phyloP scores from a whole-genome alignment of 129 eudicot genomes.

The Lactuca saligna region DNA sequence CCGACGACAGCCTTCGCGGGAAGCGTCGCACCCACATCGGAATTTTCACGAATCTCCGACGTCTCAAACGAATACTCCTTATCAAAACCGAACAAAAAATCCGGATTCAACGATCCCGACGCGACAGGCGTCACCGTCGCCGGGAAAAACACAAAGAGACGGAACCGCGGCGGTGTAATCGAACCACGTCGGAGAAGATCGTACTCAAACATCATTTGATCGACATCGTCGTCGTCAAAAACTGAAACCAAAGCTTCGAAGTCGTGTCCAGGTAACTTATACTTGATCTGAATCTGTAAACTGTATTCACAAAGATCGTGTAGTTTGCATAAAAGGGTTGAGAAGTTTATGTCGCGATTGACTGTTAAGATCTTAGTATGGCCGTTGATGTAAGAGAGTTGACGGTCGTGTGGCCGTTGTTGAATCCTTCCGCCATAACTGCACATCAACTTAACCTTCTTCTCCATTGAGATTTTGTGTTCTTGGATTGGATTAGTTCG shows the following conservation, averaged over 20 bases:
- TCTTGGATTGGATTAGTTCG: not conserved
- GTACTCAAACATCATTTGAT: slow-evolving; percentile 67
- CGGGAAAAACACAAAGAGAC: slow-evolving; percentile 36
- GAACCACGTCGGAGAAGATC: slow-evolving; percentile 41
- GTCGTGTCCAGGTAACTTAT: slow-evolving; percentile 49
- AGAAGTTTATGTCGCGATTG: slow-evolving; percentile 41
- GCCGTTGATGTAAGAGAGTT: slow-evolving; percentile 59
- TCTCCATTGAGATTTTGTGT: slow-evolving; percentile 3
- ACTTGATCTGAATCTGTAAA: slow-evolving; percentile 33
- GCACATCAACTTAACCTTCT: slow-evolving; percentile 48
- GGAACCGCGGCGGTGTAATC: slow-evolving; percentile 43
- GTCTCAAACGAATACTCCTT: slow-evolving; percentile 35
- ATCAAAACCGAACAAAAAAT: slow-evolving; percentile 60
- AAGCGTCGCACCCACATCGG: slow-evolving; percentile 11
- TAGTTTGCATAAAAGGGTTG: slow-evolving; percentile 32
- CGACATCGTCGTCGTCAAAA: slow-evolving; percentile 52
- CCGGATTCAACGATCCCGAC: slow-evolving; percentile 36
- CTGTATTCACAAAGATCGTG: slow-evolving; percentile 25
- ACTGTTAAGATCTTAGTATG: slow-evolving; percentile 58
- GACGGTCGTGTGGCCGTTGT: slow-evolving; percentile 30
- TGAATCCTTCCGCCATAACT: slow-evolving; percentile 66
- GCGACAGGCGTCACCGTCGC: not conserved
- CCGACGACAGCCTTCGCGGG: slow-evolving; percentile 12
- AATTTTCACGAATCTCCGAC: not conserved
- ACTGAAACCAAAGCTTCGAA: slow-evolving; percentile 46